phyloP scores from a whole-genome alignment of 495 filamentous ascomycete species.

The Daldinia grandis region DNA sequence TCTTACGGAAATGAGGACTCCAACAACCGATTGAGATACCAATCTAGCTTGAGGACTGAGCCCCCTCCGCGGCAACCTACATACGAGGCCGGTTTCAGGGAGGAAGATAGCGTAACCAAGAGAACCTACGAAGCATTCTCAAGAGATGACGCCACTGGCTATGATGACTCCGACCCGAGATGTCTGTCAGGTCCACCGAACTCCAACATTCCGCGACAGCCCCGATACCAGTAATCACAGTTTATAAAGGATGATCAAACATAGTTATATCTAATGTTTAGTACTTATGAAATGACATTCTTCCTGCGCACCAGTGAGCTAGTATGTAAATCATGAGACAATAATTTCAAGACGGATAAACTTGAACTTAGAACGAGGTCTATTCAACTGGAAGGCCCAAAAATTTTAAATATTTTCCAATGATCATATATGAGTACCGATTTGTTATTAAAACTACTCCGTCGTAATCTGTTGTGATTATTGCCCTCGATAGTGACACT shows the following conservation, averaged over 20 bases:
- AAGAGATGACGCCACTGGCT: neutral
- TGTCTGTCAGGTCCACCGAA: constrained; percentile 14
- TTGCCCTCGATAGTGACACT: neutral
- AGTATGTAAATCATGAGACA: neutral
- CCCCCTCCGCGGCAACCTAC: constrained; percentile 8
- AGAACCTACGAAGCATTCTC: neutral
- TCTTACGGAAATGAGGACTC: neutral
- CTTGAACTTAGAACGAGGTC: neutral
- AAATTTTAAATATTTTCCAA: neutral
- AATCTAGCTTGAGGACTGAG: constrained; percentile 2
- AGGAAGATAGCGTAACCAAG: neutral
- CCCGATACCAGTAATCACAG: constrained; percentile 8
- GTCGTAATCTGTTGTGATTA: neutral
- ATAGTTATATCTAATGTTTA: neutral
- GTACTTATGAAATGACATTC: neutral
- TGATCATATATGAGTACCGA: neutral
- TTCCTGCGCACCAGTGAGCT: neutral
- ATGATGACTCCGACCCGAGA: constrained; percentile 33
- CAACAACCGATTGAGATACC: neutral
- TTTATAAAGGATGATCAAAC: neutral
- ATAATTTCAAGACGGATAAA: neutral
- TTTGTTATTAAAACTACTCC: neutral
- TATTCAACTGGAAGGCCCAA: neutral
- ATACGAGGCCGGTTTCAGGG: neutral
- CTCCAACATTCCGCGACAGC: constrained; percentile 5